Evolutionary conservation across 148 eudicot species (phyloP), one percentile per base, ranked within the genome.

Genomic region (Suaeda aralocaspica): DNA sequence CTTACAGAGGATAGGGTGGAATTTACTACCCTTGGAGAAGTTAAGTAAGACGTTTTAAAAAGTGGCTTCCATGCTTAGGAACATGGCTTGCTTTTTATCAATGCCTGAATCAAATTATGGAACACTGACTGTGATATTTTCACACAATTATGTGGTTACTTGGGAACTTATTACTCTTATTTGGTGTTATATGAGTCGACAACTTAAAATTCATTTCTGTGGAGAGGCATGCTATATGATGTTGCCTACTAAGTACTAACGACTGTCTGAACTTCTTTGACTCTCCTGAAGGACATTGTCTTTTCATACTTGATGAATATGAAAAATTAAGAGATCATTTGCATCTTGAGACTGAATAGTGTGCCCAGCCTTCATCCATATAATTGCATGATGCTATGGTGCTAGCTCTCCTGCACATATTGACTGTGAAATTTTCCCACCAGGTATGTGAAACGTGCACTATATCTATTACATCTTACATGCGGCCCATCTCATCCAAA

Each of bases 401-500:
- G 64, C 73, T 29, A 46, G 44, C 50, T 29, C 6, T 30, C n/a
- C 39, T 15, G 21, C 30, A 13, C 22, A 26, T 45, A 26, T 24
- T 49, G 44, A 19, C 34, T 36, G 42, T 56, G 24, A 65, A 69
- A 67, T 69, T 72, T 65, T 57, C 26, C 22, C n/a, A n/a, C 70
- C 77, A 95, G 99, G 76, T 95, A 95, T 69, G 99, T 91, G 64
- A 95, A 95, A 69, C 96, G 99, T 74, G 99, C 99, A 62, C 76
- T 95, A 67, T 95, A 95, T 85, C 80, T 95, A 39, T 77, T 95
- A 74, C 99, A 95, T 80, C 96, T 95, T 72, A 95, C 99, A 15
- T 95, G 99, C 72, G 99, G 99, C 68, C 97, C 99, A 58, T 95
- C 97, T 77, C 99, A 95, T 84, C 99, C 99, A 49, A 95, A 95